Evolutionary conservation across 768 basidiomycete species (phyloP), one percentile per base, ranked within the genome.

Genomic region (Lactarius deliciosus): DNA sequence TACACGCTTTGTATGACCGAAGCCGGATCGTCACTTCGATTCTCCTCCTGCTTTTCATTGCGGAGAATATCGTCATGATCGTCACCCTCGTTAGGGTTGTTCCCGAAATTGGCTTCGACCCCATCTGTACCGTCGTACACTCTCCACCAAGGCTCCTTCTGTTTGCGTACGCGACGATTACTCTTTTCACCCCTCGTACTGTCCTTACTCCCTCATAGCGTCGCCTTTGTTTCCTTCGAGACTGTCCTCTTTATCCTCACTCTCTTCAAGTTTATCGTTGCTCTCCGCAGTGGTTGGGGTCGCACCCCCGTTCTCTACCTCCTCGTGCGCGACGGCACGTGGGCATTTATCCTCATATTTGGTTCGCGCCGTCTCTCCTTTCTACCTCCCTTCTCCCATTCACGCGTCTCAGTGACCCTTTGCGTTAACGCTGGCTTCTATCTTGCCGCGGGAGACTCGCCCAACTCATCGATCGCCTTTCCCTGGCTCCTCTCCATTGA

Each of bases 341-440:
- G 72, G 65, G 74, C 74, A 0, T 75, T 73, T 56, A 47, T 67
- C 6, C 71, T 72, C 25, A 64, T 75, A n/a, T 74, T 73, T 55
- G 36, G 74, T 75, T 32, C n/a, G 72, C 55, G 32, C 9, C 16
- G 41, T 6, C n/a, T 15, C n/a, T 38, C 55, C 5, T 22, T 3
- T 22, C 18, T 15, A 16, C 47, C 16, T 36, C 61, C 41, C 38
- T 34, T 10, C 7, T 25, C 11, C 18, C 41, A 28, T 40, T 34
- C 34, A 34, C 34, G 3, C 3, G 25, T 2, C 32, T 3, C n/a
- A 70, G 70, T 41, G 7, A 66, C 64, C 8, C 68, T 70, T 32
- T 65, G 60, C 57, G 50, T 69, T 3, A 70, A 70, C 22, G 68
- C 40, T 1, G 58, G 60, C 0, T 70, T 70, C 34, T 70, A 69